Conservation (phyloP, 768 basidiomycete species). For the Boletus pseudopeckii region DNA sequence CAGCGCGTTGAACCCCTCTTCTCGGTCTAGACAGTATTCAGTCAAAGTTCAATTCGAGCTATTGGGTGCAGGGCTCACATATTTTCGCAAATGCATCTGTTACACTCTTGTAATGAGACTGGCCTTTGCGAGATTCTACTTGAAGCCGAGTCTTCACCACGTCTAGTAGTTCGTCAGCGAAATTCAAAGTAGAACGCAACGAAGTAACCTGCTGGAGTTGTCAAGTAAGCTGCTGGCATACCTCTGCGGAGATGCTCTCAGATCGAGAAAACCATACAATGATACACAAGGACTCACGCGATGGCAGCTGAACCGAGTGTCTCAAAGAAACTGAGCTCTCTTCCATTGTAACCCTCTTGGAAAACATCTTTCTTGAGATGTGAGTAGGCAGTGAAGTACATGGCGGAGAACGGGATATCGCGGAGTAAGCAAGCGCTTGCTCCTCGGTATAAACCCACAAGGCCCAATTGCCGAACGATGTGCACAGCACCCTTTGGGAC, state of each 20-base stretch:
- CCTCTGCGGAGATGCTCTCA: constrained; percentile 55
- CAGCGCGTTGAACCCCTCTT: constrained; percentile 85
- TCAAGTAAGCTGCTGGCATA: constrained; percentile 95
- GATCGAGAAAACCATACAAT: constrained; percentile 20
- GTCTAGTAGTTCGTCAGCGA: constrained; percentile 46
- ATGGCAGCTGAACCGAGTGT: constrained; percentile 79
- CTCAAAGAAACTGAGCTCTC: constrained; percentile 87
- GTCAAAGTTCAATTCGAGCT: constrained; percentile 9
- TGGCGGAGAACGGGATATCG: constrained; percentile 96
- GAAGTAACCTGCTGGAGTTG: constrained; percentile 78
- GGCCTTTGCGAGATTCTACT: constrained; percentile 86
- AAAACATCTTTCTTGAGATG: constrained; percentile 93
- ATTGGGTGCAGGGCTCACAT: constrained; percentile 47
- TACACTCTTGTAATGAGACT: constrained; percentile 89
- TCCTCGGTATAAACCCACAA: constrained; percentile 91
- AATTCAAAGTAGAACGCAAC: constrained; percentile 3
- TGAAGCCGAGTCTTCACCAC: constrained; percentile 98
- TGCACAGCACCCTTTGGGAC: constrained; percentile 83
- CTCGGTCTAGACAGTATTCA: constrained; percentile 51
- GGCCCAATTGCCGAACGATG: constrained; percentile 88
- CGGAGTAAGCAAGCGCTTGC: constrained; percentile 90
- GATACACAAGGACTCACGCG: constrained; percentile 52
- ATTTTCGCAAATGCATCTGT: constrained; percentile 89
- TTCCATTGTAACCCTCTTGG: constrained; percentile 93
- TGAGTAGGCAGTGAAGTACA: constrained; percentile 85